A percentile compares a stretch with the other conserved stretches of the same genome.
phyloP scores from a whole-genome alignment of 2,329 filamentous ascomycete species.

The Paraphoma sp. region DNA sequence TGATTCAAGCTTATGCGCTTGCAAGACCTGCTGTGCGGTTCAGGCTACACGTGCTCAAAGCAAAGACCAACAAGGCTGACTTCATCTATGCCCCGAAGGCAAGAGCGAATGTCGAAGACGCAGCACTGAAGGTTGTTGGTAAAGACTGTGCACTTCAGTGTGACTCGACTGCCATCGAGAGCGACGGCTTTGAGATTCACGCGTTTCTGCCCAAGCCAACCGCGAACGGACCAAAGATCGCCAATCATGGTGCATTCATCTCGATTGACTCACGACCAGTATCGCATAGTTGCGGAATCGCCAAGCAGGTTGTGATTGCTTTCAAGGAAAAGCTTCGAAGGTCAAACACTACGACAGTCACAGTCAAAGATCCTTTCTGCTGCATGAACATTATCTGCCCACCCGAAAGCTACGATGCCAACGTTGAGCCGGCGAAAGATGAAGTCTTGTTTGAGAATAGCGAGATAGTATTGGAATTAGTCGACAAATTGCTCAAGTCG shows the following conservation, averaged over 20 bases:
- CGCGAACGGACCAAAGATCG: conserved; percentile 51
- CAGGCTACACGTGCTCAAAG: conserved; percentile 64
- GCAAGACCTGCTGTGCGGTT: conserved; percentile 69
- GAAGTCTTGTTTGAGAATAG: conserved; percentile 72
- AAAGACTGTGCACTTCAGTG: conserved; percentile 64
- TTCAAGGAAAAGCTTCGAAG: conserved; percentile 61
- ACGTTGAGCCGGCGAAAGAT: conserved; percentile 75
- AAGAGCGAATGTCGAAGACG: conserved; percentile 61
- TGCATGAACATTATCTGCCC: conserved; percentile 69
- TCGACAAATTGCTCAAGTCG: conserved; percentile 54
- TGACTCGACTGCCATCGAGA: conserved; percentile 46
- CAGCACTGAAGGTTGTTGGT: conserved; percentile 68
- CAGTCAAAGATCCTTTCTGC: conserved; percentile 65
- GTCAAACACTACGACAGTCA: conserved; percentile 23
- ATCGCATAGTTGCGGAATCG: conserved; percentile 59
- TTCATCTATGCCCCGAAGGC: conserved; percentile 70
- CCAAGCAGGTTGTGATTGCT: conserved; percentile 64
- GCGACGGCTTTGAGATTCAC: conserved; percentile 57
- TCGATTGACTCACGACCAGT: conserved; percentile 74
- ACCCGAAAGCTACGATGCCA: conserved; percentile 70
- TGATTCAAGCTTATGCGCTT: conserved; percentile 70
- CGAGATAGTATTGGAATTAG: conserved; percentile 50
- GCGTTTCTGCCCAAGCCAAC: conserved; percentile 64
- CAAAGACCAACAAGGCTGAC: conserved; percentile 56
- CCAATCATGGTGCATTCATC: conserved; percentile 61